Evolutionary conservation across 768 basidiomycete species (phyloP).

Genomic region (Amanita brunnescens): DNA sequence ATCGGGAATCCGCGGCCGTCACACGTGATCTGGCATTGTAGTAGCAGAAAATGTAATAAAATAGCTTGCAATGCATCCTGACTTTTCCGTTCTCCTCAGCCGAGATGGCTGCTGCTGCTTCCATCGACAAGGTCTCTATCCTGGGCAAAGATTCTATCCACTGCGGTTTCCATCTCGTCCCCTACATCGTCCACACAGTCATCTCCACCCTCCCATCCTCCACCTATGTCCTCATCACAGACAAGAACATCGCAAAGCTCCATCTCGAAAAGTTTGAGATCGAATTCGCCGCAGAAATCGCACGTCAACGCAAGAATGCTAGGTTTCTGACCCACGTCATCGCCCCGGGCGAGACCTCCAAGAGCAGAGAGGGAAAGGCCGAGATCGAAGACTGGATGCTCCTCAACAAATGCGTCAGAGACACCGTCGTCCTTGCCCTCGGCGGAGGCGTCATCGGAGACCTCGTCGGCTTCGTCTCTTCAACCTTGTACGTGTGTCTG

Average conservation of each 20-base stretch:
- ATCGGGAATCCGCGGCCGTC: background rate
- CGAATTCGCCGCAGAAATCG: slow-evolving; percentile 48
- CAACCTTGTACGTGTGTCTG: slow-evolving; percentile 73
- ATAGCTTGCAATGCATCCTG: too few relatives aligned
- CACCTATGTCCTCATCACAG: slow-evolving; percentile 87
- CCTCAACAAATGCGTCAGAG: slow-evolving; percentile 80
- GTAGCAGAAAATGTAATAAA: background rate
- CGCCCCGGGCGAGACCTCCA: slow-evolving; percentile 87
- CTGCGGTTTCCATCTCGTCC: slow-evolving; percentile 87
- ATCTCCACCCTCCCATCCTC: slow-evolving; percentile 65
- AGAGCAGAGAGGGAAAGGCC: slow-evolving; percentile 87
- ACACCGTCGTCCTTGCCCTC: slow-evolving; percentile 87
- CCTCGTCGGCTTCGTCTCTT: slow-evolving; percentile 91
- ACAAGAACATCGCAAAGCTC: slow-evolving; percentile 78
- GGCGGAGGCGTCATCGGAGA: slow-evolving; percentile 98
- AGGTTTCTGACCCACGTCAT: slow-evolving; percentile 75
- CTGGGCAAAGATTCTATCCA: slow-evolving; percentile 83
- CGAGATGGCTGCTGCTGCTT: slow-evolving; percentile 13
- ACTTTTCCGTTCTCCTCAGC: background rate
- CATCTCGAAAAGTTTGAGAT: slow-evolving; percentile 62
- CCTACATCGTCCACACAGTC: slow-evolving; percentile 76
- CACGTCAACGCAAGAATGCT: slow-evolving; percentile 26
- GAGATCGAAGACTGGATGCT: slow-evolving; percentile 91
- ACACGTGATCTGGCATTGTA: background rate
- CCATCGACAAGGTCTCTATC: slow-evolving; percentile 75